Evolutionary conservation across 306 rosid species (phyloP).

Genomic region (Echinosophora koreensis): DNA sequence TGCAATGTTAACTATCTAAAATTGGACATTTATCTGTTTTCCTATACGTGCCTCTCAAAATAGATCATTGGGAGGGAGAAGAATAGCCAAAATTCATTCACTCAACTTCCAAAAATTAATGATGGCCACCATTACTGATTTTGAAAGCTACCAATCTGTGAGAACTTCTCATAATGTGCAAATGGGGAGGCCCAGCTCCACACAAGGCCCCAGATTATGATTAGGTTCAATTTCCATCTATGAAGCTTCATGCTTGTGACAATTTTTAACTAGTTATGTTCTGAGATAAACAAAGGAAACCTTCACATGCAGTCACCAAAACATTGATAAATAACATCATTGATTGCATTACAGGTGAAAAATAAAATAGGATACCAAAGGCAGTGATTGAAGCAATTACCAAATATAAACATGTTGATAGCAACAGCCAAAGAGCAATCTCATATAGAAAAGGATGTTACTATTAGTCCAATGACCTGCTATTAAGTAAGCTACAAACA

Average conservation of each 20-base stretch:
- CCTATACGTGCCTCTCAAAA: too few species aligned
- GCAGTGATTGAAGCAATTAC: neutral
- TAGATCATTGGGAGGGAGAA: neutral
- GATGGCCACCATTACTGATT: neutral
- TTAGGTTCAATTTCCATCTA: neutral
- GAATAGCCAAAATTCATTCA: neutral
- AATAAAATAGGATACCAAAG: too few species aligned
- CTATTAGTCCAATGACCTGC: constrained; percentile 10
- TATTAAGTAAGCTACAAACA: neutral
- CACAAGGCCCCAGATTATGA: neutral
- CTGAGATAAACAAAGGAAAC: neutral
- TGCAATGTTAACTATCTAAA: too few species aligned
- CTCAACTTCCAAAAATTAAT: neutral
- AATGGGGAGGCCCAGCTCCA: constrained; percentile 28
- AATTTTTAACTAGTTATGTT: neutral
- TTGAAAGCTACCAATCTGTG: constrained; percentile 3
- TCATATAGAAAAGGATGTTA: neutral
- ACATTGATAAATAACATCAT: neutral
- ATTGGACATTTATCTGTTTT: neutral
- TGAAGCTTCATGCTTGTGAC: neutral
- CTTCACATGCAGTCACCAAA: neutral
- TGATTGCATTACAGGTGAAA: neutral
- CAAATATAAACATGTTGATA: neutral
- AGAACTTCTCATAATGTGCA: neutral
- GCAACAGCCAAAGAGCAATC: neutral